Percentiles rank a stretch among this genome's conserved stretches.
Conservation (phyloP, 441 rosid species). For the Eruca vesicaria region DNA sequence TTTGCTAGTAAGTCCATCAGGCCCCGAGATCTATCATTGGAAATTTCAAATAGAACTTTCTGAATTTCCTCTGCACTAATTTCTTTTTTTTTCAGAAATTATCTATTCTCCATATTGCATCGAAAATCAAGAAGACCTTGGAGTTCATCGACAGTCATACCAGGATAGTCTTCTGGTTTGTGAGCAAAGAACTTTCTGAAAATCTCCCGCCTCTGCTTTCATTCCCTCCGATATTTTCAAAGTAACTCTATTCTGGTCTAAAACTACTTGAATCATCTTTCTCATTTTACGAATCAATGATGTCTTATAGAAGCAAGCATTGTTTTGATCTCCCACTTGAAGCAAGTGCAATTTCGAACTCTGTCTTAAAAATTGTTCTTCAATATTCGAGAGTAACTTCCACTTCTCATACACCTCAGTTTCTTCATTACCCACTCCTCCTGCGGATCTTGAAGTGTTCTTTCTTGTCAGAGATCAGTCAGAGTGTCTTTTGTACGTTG, state of each 20-base stretch:
- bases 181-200: background rate
- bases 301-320: background rate
- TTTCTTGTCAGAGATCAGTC: background rate
- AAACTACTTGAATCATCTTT: background rate
- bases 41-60: background rate
- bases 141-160: background rate
- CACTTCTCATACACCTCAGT: background rate
- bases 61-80: background rate
- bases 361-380: background rate
- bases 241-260: background rate
- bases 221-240: background rate
- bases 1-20: background rate
- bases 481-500: background rate
- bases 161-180: background rate
- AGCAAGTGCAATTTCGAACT: background rate
- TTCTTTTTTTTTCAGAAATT: background rate
- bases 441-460: background rate
- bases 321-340: background rate
- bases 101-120: background rate
- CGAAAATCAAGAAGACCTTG: background rate
- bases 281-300: background rate
- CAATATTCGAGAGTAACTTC: background rate
- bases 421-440: background rate
- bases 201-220: background rate
- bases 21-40: background rate